Evolutionary conservation across 495 filamentous ascomycete genomes (phyloP), one percentile per base, ranked within the genome.

Genomic region (Mycothermus thermophilus): DNA sequence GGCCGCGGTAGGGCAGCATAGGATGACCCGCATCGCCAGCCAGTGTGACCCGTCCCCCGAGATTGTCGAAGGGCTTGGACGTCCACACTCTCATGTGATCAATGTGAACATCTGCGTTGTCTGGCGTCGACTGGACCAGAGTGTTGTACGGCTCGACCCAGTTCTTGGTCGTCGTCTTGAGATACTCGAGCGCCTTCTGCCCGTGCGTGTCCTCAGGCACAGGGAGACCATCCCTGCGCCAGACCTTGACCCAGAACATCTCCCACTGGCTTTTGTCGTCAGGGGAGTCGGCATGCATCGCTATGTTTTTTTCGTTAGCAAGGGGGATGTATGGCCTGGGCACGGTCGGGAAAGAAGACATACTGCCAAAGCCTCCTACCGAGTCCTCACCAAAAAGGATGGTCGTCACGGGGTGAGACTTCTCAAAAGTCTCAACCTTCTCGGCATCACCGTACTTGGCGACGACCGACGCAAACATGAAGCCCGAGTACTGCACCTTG

Each of bases 11-110:
- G 34, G 58, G 57, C 1, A 68, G 60, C 72, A 75, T 75, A 0
- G 69, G 63, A 48, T 77, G 72, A 3, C 67, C 69, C 2, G 72
- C 71, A 48, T 77, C 73, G 1, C 72, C 71, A 0, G 60, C 67
- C 24, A 75, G 38, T 11, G 69, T 72, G 0, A 72, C 54, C 9
- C 59, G 46, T 1, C 72, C 72, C 2, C 44, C 53, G 2, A 41
- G 50, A 26, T 60, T 74, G 43, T 74, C 57, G 60, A 63, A 75
- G 2, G 40, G 44, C 18, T 52, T 52, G 0, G 56, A 50, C 11
- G 51, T 30, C 42, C 50, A 59, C 16, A 47, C 51, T n/a, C 48
- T 46, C n/a, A 72, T 48, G 16, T 48, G 32, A 5, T 62, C 49
- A n/a, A 39, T 34, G 26, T 35, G 41, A 8, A 35, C 42, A 0